Conservation (phyloP, 805 yeast genomes). For the Saccharomycopsis oosterbeekiorum region DNA sequence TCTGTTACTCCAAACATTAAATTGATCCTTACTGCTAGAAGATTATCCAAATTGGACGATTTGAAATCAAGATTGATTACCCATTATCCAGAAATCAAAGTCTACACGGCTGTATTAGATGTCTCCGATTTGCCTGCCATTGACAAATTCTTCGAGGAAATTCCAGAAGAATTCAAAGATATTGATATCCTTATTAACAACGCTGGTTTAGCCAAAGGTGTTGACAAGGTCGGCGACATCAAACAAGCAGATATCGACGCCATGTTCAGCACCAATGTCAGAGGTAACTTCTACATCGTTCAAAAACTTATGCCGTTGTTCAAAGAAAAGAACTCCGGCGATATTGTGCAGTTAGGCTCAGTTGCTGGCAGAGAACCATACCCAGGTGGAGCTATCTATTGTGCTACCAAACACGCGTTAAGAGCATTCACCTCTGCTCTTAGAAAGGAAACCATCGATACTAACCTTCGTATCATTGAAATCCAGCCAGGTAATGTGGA, state of each 20-base stretch:
- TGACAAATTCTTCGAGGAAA: conserved; percentile 31
- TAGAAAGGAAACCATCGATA: conserved; percentile 65
- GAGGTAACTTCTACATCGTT: conserved; percentile 37
- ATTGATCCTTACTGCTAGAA: conserved; percentile 70
- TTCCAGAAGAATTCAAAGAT: conserved; percentile 49
- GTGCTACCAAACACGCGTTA: conserved; percentile 59
- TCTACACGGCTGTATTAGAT: conserved; percentile 43
- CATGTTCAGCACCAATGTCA: conserved; percentile 39
- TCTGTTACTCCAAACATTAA: conserved; percentile 49
- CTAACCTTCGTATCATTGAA: conserved; percentile 57
- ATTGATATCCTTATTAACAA: conserved; percentile 57
- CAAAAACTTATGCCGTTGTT: conserved; percentile 35
- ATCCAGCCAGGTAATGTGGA: conserved; percentile 64
- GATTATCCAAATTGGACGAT: conserved; percentile 52
- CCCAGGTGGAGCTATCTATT: conserved; percentile 63
- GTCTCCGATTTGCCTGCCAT: conserved; percentile 44
- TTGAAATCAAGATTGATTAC: conserved; percentile 85
- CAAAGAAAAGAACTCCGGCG: conserved; percentile 37
- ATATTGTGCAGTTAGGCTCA: conserved; percentile 56
- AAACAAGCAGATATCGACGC: conserved; percentile 29
- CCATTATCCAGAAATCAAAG: conserved; percentile 46
- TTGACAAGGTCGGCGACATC: conserved; percentile 35
- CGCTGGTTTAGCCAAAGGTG: conserved; percentile 40
- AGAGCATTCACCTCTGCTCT: conserved; percentile 47
- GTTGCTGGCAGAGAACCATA: conserved; percentile 65